Percentiles rank a stretch among this genome's conserved stretches.
Evolutionary conservation across 768 basidiomycete species (phyloP).

Genomic region (Trametes cubensis): DNA sequence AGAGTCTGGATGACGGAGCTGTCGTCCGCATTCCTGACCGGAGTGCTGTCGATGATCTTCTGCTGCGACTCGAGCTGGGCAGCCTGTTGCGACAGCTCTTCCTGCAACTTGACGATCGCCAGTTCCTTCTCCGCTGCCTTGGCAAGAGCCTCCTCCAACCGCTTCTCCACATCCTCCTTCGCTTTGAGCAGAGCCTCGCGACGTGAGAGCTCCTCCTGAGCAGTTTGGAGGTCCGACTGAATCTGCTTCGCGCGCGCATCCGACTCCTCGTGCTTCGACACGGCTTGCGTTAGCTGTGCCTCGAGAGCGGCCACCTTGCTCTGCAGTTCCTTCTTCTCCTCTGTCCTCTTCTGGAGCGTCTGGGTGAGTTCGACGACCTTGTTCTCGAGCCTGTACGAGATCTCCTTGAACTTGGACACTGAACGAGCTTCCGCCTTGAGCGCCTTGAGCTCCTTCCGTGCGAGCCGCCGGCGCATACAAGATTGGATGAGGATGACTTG

Average conservation of each 20-base stretch:
- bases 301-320: constrained; percentile 77
- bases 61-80: constrained; percentile 77
- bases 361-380: constrained; percentile 99
- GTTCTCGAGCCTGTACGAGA: constrained; percentile 96
- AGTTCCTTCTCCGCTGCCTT: constrained; percentile 84
- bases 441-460: constrained; percentile 80
- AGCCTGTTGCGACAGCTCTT: constrained; percentile 74
- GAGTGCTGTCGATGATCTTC: constrained; percentile 64
- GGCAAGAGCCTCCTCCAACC: constrained; percentile 74
- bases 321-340: constrained; percentile 88
- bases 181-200: constrained; percentile 73
- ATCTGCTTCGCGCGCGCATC: constrained; percentile 74
- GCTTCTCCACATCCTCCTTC: constrained; percentile 80
- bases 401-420: constrained; percentile 97
- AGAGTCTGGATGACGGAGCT: constrained; percentile 84
- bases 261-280: constrained; percentile 84
- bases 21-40: constrained; percentile 76
- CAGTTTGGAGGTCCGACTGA: constrained; percentile 65
- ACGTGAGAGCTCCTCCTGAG: constrained; percentile 70
- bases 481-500: constrained; percentile 88
- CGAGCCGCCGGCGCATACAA: constrained; percentile 86
- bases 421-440: constrained; percentile 93
- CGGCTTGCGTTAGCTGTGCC: constrained; percentile 84
- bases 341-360: constrained; percentile 83
- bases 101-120: constrained; percentile 76